Conservation (phyloP, 2,329 filamentous ascomycete species). For the Cercospora sp. region DNA sequence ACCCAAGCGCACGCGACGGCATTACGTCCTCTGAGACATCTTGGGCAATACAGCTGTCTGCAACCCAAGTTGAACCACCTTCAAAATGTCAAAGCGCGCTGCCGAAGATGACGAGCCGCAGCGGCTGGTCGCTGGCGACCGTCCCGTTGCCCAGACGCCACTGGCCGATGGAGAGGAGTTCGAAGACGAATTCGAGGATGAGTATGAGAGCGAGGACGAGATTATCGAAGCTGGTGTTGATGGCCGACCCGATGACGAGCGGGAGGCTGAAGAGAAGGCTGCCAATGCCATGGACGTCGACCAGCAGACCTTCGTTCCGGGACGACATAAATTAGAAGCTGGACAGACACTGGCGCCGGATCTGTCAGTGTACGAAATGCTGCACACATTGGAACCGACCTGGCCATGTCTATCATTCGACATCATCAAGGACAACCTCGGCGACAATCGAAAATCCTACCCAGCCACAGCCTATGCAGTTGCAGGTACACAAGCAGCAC, state of each 20-base stretch:
- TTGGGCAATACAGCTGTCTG: constrained; percentile 32
- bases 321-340: constrained; percentile 83
- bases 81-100: constrained; percentile 60
- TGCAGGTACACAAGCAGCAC: constrained; percentile 88
- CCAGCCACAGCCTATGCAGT: constrained; percentile 95
- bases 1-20: constrained; percentile 22
- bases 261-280: constrained; percentile 82
- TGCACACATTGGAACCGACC: constrained; percentile 88
- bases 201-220: constrained; percentile 85
- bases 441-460: constrained; percentile 87
- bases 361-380: constrained; percentile 93
- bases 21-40: constrained; percentile 31
- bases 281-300: constrained; percentile 86
- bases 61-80: constrained; percentile 28
- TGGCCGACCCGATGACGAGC: constrained; percentile 85
- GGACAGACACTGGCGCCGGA: constrained; percentile 91
- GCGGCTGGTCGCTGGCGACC: constrained; percentile 62
- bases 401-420: constrained; percentile 99
- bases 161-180: constrained; percentile 68
- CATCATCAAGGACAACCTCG: constrained; percentile 79
- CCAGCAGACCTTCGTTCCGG: constrained; percentile 92
- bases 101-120: constrained; percentile 54
- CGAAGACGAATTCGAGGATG: constrained; percentile 92
- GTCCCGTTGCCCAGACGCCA: constrained; percentile 53
- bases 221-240: constrained; percentile 93